Evolutionary conservation across 2,329 filamentous ascomycete genomes (phyloP), one percentile per base, ranked within the genome.

Genomic region (Colletotrichum lupini): DNA sequence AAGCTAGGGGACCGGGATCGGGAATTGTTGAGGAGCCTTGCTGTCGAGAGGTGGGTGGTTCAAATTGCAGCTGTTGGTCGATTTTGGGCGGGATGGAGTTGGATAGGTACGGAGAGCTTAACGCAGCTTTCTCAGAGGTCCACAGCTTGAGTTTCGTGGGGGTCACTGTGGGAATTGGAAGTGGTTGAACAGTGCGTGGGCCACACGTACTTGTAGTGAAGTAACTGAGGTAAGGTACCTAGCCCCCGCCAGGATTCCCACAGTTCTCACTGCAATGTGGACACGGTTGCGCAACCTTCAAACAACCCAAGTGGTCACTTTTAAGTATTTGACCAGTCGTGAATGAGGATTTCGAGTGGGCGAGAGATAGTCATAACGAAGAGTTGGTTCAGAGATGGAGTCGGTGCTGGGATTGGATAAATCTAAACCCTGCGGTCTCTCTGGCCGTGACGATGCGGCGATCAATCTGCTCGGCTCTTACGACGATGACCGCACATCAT

Each of bases 221-320:
- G 32, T 35, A 1, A 26, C 26, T 26, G 26, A 26, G 26, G 26
- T 26, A 26, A 35, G 32, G 32, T 12, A 42, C 6, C 16, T 42
- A 49, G 26, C 59, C 55, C 37, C 67, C 55, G 49, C 59, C 14
- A 5, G 4, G 35, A n/a, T 28, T 49, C 26, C 64, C 68, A 68
- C 64, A 8, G 35, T 26, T 57, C 24, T 53, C 32, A 57, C 56
- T 19, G 37, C 37, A 42, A 42, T 42, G 37, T 71, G 71, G 71
- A 73, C 71, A 73, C 71, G 61, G 60, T 73, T 69, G 67, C 70
- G 60, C 66, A 59, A 65, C 26, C 12, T n/a, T 9, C 42, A 49
- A 49, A 49, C 42, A 49, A n/a, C 19, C 19, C 42, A n/a, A 49
- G 42, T 49, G 42, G 42, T n/a, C 8, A 22, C 19, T 49, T 19